phyloP scores from a whole-genome alignment of 306 rosid species.

The Acacia melanoxylon region DNA sequence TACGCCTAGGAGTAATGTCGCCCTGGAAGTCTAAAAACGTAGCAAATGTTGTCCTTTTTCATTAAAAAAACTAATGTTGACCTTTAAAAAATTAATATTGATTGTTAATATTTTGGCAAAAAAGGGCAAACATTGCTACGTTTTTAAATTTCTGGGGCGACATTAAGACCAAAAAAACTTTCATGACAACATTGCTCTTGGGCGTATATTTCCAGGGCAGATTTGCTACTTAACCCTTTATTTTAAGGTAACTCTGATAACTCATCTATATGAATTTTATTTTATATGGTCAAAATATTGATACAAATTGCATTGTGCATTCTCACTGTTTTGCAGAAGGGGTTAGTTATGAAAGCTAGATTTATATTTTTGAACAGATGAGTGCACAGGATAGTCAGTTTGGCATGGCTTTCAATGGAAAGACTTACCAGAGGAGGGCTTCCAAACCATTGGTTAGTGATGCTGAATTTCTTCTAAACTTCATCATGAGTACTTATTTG shows the following conservation, averaged over 20 bases:
- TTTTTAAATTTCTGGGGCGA: too few species aligned
- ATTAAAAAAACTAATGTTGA: too few species aligned
- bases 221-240: too few species aligned
- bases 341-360: background rate
- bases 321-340: background rate
- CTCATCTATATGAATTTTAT: background rate
- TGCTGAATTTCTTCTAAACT: slow-evolving; percentile 54
- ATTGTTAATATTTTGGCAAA: too few species aligned
- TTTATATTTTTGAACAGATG: slow-evolving; percentile 17
- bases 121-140: too few species aligned
- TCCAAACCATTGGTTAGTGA: slow-evolving; percentile 24
- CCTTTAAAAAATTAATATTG: too few species aligned
- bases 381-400: background rate
- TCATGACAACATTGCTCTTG: too few species aligned
- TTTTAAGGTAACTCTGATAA: background rate
- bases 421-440: slow-evolving; percentile 14
- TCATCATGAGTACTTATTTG: slow-evolving; percentile 55
- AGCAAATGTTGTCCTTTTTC: too few species aligned
- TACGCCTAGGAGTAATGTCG: too few species aligned
- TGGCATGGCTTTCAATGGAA: slow-evolving; percentile 47
- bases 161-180: too few species aligned
- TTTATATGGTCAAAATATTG: background rate
- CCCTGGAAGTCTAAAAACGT: too few species aligned
- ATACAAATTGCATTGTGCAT: background rate
- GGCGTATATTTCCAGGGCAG: too few species aligned